Percentiles rank a stretch among this genome's conserved stretches.
Evolutionary conservation across 2,329 filamentous ascomycete genomes (phyloP).

Genomic region (Albophoma yamanashiensis): DNA sequence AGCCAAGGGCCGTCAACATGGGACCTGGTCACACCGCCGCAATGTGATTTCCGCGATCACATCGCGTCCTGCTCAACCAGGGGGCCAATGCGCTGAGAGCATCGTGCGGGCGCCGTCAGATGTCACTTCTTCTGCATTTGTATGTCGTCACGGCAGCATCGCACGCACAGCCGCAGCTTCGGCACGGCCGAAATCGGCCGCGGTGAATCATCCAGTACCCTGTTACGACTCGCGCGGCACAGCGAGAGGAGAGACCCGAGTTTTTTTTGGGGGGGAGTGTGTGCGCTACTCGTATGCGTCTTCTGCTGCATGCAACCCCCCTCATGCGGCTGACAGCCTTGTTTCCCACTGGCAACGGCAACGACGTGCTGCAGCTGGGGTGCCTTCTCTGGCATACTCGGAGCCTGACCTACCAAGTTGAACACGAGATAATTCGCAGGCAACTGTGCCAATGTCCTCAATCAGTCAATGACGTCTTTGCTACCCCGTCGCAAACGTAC

Average conservation of each 20-base stretch:
- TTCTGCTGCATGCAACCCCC: background rate
- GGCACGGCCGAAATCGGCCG: background rate
- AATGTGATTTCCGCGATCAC: background rate
- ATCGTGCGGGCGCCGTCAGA: background rate
- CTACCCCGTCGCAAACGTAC: no score
- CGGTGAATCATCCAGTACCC: background rate
- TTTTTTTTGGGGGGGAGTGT: no score
- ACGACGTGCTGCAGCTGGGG: background rate
- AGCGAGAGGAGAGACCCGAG: background rate
- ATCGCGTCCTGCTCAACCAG: background rate
- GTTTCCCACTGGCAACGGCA: background rate
- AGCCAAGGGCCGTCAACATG: background rate
- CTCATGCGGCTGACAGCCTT: background rate
- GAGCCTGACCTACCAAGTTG: background rate
- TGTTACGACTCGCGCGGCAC: background rate
- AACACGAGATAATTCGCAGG: background rate
- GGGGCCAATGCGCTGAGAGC: background rate
- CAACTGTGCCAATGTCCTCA: background rate
- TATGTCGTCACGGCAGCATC: background rate
- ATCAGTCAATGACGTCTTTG: background rate
- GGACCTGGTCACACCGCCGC: background rate
- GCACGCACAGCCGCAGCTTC: background rate
- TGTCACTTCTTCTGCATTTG: background rate
- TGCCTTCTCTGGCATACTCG: background rate
- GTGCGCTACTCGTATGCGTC: no score